A percentile compares a stretch with the other conserved stretches of the same genome.
phyloP scores from a whole-genome alignment of 495 filamentous ascomycete genomes.

The Echria macrotheca region DNA sequence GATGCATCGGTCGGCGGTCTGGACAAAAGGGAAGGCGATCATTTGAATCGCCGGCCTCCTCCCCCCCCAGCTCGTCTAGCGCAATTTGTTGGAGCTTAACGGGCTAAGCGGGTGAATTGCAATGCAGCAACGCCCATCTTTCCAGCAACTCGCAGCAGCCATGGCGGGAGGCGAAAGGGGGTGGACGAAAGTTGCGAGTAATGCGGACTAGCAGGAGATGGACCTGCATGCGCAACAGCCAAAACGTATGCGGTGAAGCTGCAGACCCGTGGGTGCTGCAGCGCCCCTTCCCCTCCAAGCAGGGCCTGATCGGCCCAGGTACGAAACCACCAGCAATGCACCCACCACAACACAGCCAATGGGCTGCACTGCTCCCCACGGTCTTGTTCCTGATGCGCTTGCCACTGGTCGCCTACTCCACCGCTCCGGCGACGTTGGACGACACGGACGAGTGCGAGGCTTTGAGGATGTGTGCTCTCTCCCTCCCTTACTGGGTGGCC shows the following conservation, averaged over 20 bases:
- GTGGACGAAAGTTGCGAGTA: constrained; percentile 11
- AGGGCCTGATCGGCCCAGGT: constrained; percentile 4
- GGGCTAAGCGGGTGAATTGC: constrained; percentile 19
- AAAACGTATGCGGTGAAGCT: constrained; percentile 23
- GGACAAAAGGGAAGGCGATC: constrained; percentile 7
- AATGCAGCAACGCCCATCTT: constrained; percentile 22
- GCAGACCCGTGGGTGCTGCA: constrained; percentile 8
- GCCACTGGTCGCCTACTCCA: not conserved
- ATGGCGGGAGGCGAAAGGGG: constrained; percentile 18
- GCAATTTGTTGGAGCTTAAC: constrained; percentile 14
- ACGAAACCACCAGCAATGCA: constrained; percentile 9
- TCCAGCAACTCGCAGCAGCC: constrained; percentile 7
- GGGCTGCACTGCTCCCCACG: not conserved
- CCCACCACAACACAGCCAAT: not conserved
- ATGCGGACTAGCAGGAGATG: constrained; percentile 14
- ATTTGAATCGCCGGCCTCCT: constrained; percentile 12
- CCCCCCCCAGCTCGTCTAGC: constrained; percentile 7
- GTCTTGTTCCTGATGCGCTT: not conserved
- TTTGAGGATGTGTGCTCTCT: no score
- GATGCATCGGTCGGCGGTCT: not conserved
- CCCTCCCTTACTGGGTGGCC: no score
- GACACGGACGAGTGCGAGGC: no score
- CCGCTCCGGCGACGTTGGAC: not conserved
- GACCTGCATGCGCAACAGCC: constrained; percentile 26
- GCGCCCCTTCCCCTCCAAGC: constrained; percentile 3